Evolutionary conservation across 2,329 filamentous ascomycete genomes (phyloP).

Genomic region (Aspergillus hiratsukae): DNA sequence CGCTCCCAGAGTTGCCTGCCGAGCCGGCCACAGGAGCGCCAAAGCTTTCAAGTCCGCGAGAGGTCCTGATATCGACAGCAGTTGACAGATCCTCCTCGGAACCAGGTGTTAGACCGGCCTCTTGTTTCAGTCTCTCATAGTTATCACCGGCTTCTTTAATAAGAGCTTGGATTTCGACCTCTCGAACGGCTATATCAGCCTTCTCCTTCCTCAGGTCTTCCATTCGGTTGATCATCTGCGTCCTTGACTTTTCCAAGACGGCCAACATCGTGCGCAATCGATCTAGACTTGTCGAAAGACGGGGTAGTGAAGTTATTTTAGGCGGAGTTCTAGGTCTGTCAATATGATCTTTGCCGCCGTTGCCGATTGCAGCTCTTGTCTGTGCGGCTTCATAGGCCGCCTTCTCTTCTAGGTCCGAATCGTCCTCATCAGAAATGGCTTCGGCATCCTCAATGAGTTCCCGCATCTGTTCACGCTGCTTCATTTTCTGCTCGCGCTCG

Average conservation of each 20-base stretch:
- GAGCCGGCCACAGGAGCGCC: conserved; percentile 28
- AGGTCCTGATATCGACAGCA: conserved; percentile 25
- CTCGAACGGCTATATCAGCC: conserved; percentile 61
- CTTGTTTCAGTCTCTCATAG: conserved; percentile 56
- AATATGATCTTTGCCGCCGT: conserved; percentile 31
- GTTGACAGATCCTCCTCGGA: conserved; percentile 20
- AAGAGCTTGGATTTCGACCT: conserved; percentile 74
- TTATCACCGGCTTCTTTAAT: conserved; percentile 75
- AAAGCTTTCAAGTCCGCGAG: conserved; percentile 36
- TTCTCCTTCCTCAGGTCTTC: conserved; percentile 66
- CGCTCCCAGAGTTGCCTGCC: conserved; percentile 22
- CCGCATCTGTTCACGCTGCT: conserved; percentile 72
- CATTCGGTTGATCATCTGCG: conserved; percentile 58
- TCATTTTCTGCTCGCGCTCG: conserved; percentile 63
- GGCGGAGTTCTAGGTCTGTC: conserved; percentile 57
- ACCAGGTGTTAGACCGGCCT: conserved; percentile 32
- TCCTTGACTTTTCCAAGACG: conserved; percentile 60
- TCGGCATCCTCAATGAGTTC: conserved; percentile 79
- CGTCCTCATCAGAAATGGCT: conserved; percentile 57
- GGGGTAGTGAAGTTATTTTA: conserved; percentile 73
- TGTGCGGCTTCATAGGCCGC: conserved; percentile 86
- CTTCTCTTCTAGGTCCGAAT: conserved; percentile 60
- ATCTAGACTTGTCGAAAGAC: conserved; percentile 62
- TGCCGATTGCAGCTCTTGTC: conserved; percentile 74
- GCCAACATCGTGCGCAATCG: conserved; percentile 59